Conservation (phyloP, 768 basidiomycete genomes). For the Scleroderma citrinum region DNA sequence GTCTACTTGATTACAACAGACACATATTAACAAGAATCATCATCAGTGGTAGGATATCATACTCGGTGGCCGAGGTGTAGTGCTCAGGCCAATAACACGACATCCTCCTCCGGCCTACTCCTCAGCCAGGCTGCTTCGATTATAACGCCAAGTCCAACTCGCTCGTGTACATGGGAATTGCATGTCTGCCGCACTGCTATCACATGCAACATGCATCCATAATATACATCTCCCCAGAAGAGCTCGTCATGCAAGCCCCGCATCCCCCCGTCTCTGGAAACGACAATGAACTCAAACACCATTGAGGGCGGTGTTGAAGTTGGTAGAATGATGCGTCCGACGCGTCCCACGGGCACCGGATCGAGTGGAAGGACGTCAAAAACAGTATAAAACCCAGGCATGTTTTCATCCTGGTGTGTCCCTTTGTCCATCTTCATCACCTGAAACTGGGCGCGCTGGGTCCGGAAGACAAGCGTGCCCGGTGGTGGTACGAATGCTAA, state of each 20-base stretch:
- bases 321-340: constrained; percentile 16
- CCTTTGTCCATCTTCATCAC: background rate
- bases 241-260: constrained; percentile 8
- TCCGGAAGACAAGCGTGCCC: constrained; percentile 20
- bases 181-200: constrained; percentile 12
- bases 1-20: too few relatives aligned
- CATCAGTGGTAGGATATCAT: too few relatives aligned
- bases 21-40: too few relatives aligned
- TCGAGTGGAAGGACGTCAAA: background rate
- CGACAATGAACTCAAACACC: constrained; percentile 13
- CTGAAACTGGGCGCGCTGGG: constrained; percentile 9
- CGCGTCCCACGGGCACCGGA: background rate
- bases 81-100: background rate
- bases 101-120: background rate
- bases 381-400: background rate
- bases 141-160: constrained; percentile 16
- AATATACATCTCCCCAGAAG: constrained; percentile 7
- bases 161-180: constrained; percentile 7
- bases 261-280: constrained; percentile 8
- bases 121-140: constrained; percentile 16
- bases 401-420: too few relatives aligned
- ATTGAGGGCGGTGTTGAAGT: constrained; percentile 3
- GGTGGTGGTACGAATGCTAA: constrained; percentile 4
- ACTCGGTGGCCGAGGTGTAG: too few relatives aligned
- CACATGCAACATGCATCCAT: constrained; percentile 15